These are phyloP conservation scores for Schizosaccharomyces versatilis DNA, from an alignment of 1,139 yeast species.

Conservation along the genomic window DNA sequence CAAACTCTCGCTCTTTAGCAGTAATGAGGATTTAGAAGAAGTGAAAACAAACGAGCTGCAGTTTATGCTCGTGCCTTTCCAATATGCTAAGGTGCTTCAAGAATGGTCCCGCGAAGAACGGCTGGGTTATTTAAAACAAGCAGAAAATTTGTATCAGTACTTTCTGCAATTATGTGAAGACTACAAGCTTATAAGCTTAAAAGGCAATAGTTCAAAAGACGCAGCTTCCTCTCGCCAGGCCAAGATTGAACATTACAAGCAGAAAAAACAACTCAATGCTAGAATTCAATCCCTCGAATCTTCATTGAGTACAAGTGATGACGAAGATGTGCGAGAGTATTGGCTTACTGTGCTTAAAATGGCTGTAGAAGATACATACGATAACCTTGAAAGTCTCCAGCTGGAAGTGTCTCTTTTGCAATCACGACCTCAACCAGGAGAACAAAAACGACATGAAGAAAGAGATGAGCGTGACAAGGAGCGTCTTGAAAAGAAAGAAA, in stretches of 20 bases:
- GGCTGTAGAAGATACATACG: slow-evolving; percentile 32
- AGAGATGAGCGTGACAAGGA: neutral
- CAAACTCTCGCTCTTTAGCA: slow-evolving; percentile 30
- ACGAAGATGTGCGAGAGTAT: slow-evolving; percentile 40
- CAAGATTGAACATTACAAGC: slow-evolving; percentile 47
- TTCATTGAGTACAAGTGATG: slow-evolving; percentile 19
- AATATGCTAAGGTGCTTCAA: slow-evolving; percentile 23
- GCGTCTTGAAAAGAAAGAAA: neutral
- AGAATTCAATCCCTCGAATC: slow-evolving; percentile 24
- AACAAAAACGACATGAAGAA: slow-evolving; percentile 7
- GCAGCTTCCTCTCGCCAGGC: slow-evolving; percentile 41
- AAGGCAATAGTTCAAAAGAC: slow-evolving; percentile 16
- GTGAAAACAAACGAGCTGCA: slow-evolving; percentile 32
- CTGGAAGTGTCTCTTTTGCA: slow-evolving; percentile 37
- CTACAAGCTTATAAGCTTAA: slow-evolving; percentile 10
- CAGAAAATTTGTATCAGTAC: slow-evolving; percentile 13
- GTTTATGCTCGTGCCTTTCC: slow-evolving; percentile 30
- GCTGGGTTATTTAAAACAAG: slow-evolving; percentile 11
- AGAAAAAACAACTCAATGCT: slow-evolving; percentile 32
- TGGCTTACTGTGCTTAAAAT: slow-evolving; percentile 34
- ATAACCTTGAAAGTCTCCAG: slow-evolving; percentile 29
- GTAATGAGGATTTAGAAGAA: slow-evolving; percentile 37
- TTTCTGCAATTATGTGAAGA: slow-evolving; percentile 15
- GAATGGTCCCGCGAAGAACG: slow-evolving; percentile 11
- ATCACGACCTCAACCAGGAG: slow-evolving; percentile 8